Conservation (phyloP, 2,329 filamentous ascomycete species). For the Aspergillus felis region DNA sequence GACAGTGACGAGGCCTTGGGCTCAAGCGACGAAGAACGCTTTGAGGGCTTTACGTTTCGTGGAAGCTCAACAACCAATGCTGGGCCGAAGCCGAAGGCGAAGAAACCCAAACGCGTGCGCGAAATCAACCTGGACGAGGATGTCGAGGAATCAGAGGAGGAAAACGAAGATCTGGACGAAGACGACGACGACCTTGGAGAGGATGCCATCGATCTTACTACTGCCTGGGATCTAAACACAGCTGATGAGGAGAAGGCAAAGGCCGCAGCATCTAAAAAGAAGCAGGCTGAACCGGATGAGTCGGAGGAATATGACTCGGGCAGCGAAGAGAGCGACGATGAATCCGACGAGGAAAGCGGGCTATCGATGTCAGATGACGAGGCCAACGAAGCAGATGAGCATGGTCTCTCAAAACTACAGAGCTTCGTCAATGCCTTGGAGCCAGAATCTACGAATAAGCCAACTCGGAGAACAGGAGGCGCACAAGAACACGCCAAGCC, state of each 20-base stretch:
- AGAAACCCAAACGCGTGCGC: constrained; percentile 18
- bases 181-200: constrained; percentile 62
- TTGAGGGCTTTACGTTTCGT: constrained; percentile 70
- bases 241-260: constrained; percentile 38
- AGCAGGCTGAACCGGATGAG: constrained; percentile 23
- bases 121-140: constrained; percentile 51
- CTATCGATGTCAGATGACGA: constrained; percentile 41
- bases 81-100: constrained; percentile 32
- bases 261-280: constrained; percentile 28
- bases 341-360: constrained; percentile 38
- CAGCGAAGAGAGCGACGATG: constrained; percentile 45
- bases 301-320: constrained; percentile 40
- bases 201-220: constrained; percentile 60
- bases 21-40: constrained; percentile 80
- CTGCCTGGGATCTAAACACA: constrained; percentile 55
- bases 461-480: constrained; percentile 35
- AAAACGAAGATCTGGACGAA: constrained; percentile 40
- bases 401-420: constrained; percentile 61
- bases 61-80: constrained; percentile 49
- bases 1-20: constrained; percentile 82
- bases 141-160: constrained; percentile 44
- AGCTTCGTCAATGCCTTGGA: constrained; percentile 65
- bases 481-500: constrained; percentile 61
- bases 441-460: constrained; percentile 33
- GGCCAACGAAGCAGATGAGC: constrained; percentile 40